Percentiles rank a stretch among this genome's conserved stretches.
Conservation (phyloP, 305 asterid species). For the Fraxinus sp. region DNA sequence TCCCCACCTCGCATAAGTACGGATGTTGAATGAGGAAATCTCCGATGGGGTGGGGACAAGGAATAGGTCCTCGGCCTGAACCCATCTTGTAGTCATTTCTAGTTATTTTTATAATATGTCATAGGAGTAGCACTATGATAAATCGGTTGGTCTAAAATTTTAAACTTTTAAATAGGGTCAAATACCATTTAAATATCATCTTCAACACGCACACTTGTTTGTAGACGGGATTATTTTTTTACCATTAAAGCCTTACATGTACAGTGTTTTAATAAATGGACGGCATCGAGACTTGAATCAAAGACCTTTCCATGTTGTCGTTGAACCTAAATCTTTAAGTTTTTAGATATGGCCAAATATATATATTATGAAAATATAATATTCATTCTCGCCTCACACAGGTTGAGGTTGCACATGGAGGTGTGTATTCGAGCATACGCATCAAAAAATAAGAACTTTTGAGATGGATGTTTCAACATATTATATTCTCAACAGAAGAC, state of each 20-base stretch:
- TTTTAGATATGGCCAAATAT: neutral
- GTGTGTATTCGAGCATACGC: neutral
- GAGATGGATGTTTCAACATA: constrained; percentile 3
- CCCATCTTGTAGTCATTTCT: neutral
- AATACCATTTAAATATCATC: too few relatives aligned
- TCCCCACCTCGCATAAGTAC: neutral
- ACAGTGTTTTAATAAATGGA: neutral
- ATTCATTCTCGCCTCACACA: neutral
- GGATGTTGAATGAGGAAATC: neutral
- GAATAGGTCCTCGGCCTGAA: neutral
- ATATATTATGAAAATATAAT: too few relatives aligned
- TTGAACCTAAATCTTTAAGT: neutral
- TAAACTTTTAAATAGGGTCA: neutral
- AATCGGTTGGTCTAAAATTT: neutral
- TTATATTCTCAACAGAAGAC: constrained; percentile 2
- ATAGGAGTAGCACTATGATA: neutral
- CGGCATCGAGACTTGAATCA: neutral
- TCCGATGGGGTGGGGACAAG: neutral
- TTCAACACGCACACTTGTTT: neutral
- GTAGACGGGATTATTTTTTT: neutral
- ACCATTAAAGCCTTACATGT: neutral
- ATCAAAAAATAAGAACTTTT: neutral
- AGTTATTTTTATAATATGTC: neutral
- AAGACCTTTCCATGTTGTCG: neutral
- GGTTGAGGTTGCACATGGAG: neutral